phyloP scores from a whole-genome alignment of 108 stramenopile genomes.

The Fragilariopsis cylindrus region DNA sequence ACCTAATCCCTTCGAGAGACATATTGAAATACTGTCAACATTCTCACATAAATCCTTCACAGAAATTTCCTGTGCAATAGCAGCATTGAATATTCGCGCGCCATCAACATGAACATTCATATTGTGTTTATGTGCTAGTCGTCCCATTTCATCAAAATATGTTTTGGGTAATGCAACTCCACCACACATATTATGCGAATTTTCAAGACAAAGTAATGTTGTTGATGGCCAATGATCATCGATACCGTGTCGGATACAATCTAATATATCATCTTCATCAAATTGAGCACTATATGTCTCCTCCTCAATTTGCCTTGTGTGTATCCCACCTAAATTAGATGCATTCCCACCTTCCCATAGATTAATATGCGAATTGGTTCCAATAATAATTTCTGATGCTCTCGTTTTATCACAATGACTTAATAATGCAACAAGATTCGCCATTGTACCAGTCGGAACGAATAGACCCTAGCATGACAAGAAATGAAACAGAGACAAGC shows the following conservation, averaged over 20 bases:
- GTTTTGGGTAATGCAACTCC: conserved; percentile 80
- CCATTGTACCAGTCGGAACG: conserved; percentile 97
- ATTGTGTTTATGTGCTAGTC: conserved; percentile 49
- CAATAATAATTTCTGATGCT: conserved; percentile 80
- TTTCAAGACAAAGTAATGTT: conserved; percentile 88
- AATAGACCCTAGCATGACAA: conserved; percentile 62
- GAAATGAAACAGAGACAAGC: too few relatives aligned
- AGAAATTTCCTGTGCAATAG: conserved; percentile 61
- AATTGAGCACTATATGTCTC: conserved; percentile 50
- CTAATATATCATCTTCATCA: conserved; percentile 53
- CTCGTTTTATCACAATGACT: conserved; percentile 80
- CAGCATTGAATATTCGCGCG: conserved; percentile 93
- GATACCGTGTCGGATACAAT: conserved; percentile 64
- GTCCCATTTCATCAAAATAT: conserved; percentile 83
- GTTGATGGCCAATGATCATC: conserved; percentile 95
- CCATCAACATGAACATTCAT: conserved; percentile 86
- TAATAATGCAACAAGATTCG: conserved; percentile 89
- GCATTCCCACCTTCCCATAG: conserved; percentile 77
- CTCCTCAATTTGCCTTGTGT: conserved; percentile 74
- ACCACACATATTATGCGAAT: conserved; percentile 96
- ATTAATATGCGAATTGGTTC: conserved; percentile 67
- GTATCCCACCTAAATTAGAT: conserved; percentile 47
- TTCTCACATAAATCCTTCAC: conserved; percentile 49
- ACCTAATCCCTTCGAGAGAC: conserved; percentile 97
- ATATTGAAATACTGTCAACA: conserved; percentile 90